A percentile compares a stretch with the other conserved stretches of the same genome.
Evolutionary conservation across 2,329 filamentous ascomycete genomes (phyloP).

Genomic region (Penicillium sp.): DNA sequence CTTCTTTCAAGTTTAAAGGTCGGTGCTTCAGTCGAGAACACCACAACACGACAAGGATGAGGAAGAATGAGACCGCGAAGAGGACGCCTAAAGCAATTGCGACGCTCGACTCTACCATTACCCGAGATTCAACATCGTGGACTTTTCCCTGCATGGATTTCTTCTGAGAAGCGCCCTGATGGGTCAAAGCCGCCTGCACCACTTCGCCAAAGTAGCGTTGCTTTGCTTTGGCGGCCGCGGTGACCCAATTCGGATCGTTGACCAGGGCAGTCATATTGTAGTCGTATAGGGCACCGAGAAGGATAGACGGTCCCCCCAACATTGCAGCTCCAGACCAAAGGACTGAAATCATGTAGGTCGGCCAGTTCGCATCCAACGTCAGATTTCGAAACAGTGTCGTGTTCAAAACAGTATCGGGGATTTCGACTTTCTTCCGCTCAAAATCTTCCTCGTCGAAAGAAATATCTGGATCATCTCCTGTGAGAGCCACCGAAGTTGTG

Average conservation of each 20-base stretch:
- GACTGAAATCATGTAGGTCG: slow-evolving; percentile 17
- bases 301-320: slow-evolving; percentile 13
- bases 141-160: slow-evolving; percentile 4
- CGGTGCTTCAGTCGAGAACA: background rate
- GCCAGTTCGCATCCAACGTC: slow-evolving; percentile 7
- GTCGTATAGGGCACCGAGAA: slow-evolving; percentile 21
- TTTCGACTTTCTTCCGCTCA: slow-evolving; percentile 2
- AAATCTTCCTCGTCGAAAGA: slow-evolving; percentile 13
- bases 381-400: slow-evolving; percentile 6
- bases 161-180: slow-evolving; percentile 2
- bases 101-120: slow-evolving; percentile 11
- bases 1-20: slow-evolving; percentile 14
- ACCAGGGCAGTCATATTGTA: slow-evolving; percentile 15
- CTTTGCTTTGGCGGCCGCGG: slow-evolving; percentile 9
- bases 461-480: slow-evolving; percentile 4
- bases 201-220: slow-evolving; percentile 21
- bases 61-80: slow-evolving; percentile 9
- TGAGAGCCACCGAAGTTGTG: background rate
- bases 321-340: background rate
- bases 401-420: slow-evolving; percentile 11
- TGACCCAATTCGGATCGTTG: slow-evolving; percentile 3
- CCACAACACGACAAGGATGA: slow-evolving; percentile 13
- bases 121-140: slow-evolving; percentile 3
- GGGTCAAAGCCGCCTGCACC: slow-evolving; percentile 9
- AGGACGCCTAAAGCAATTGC: slow-evolving; percentile 15